Conservation (phyloP, 1,284 basidiomycete genomes). For the Fomitopsis schrenkii region DNA sequence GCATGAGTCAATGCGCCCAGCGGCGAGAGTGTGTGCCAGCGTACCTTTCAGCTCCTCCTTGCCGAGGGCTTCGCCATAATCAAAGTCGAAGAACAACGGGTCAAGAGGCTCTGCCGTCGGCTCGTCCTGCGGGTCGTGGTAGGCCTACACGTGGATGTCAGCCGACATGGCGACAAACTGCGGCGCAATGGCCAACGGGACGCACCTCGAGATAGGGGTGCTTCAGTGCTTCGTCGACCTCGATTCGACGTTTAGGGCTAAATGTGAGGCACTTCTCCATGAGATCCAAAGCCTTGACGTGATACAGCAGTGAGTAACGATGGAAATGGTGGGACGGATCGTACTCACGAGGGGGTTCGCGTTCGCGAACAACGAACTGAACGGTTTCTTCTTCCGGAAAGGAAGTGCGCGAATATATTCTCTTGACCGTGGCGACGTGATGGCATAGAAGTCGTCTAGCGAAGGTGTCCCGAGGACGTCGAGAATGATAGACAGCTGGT, state of each 20-base stretch:
- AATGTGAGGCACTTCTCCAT: slow-evolving; percentile 90
- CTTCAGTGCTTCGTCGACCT: slow-evolving; percentile 84
- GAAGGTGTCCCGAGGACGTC: slow-evolving; percentile 89
- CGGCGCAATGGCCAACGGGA: neutral
- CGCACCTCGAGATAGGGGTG: slow-evolving; percentile 85
- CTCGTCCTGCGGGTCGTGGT: slow-evolving; percentile 89
- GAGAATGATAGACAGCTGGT: slow-evolving; percentile 84
- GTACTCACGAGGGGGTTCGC: slow-evolving; percentile 70
- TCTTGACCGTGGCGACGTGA: slow-evolving; percentile 80
- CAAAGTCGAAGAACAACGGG: slow-evolving; percentile 89
- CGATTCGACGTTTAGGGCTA: slow-evolving; percentile 87
- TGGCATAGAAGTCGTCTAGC: slow-evolving; percentile 90
- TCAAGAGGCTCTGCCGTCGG: slow-evolving; percentile 78
- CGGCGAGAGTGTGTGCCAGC: slow-evolving; percentile 16
- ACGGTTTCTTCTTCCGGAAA: slow-evolving; percentile 83
- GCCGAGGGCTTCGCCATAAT: slow-evolving; percentile 60
- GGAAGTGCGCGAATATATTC: slow-evolving; percentile 94
- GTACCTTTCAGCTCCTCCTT: slow-evolving; percentile 72
- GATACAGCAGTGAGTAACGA: neutral
- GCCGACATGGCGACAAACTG: neutral
- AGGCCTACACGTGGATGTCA: slow-evolving; percentile 47
- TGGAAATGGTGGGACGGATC: neutral
- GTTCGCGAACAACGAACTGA: slow-evolving; percentile 71
- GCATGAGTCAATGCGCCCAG: neutral
- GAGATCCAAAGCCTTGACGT: slow-evolving; percentile 72